Evolutionary conservation across 2,329 filamentous ascomycete genomes (phyloP).

Genomic region (Dactylellina leptospora): DNA sequence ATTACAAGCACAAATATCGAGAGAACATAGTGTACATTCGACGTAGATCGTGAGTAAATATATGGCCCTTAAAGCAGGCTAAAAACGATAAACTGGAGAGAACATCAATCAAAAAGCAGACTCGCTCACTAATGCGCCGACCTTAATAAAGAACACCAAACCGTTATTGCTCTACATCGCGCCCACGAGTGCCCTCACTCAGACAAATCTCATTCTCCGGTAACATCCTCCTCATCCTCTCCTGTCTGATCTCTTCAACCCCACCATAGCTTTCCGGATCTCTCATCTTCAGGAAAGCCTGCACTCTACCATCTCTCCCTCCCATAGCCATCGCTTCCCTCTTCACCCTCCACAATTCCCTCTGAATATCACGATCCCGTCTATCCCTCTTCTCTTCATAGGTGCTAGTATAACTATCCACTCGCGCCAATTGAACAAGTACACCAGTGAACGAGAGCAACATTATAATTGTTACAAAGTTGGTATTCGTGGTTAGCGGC

Average conservation of each 20-base stretch:
- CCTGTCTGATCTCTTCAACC: slow-evolving; percentile 62
- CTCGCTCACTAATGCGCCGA: no score
- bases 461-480: slow-evolving; percentile 69
- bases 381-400: slow-evolving; percentile 70
- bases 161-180: slow-evolving; percentile 15
- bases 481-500: slow-evolving; percentile 27
- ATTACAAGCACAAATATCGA: no score
- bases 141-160: no score
- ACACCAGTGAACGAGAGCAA: slow-evolving; percentile 65
- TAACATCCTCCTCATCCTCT: slow-evolving; percentile 63
- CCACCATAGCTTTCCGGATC: slow-evolving; percentile 64
- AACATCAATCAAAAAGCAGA: no score
- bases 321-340: slow-evolving; percentile 66
- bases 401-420: slow-evolving; percentile 51
- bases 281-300: slow-evolving; percentile 78
- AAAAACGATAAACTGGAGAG: no score
- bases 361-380: slow-evolving; percentile 73
- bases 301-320: slow-evolving; percentile 73
- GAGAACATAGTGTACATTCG: no score
- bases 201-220: slow-evolving; percentile 63
- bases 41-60: no score
- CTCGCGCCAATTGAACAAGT: slow-evolving; percentile 43
- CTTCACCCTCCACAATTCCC: slow-evolving; percentile 67
- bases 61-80: no score
- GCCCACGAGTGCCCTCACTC: slow-evolving; percentile 60